Base-by-base conservation (phyloP, 1,284 basidiomycete species). In the Trichosporon faecale region DNA sequence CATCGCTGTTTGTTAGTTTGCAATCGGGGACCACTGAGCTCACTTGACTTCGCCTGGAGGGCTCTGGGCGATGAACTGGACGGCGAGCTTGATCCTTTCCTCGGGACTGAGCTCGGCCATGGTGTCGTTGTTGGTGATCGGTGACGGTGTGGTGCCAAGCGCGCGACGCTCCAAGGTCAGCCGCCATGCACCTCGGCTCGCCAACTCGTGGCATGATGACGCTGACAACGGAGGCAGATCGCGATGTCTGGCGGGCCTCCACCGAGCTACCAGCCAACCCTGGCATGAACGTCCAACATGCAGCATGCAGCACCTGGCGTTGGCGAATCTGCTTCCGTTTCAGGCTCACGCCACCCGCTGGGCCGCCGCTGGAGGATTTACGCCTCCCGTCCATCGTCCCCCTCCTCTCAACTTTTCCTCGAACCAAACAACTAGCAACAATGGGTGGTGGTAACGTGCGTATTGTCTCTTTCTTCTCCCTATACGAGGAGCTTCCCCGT, bases 11-110 rank as follows among this genome's bases (percentile, higher is more conserved):
- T 8, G 66, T 76, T 66, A 77, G 75, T 68, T 66, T 2, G 44
- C 31, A 23, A 7, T 21, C 33, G 16, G 49, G 14, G 7, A 4
- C 18, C 8, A 0, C n/a, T n/a, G n/a, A 21, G 75, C 80, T 75
- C 71, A 82, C 81, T 95, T 96, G 76, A 96, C 94, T 85, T 98
- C 92, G 67, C 95, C 95, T 0, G 95, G 95, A 14, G 95, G 95
- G 0, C 92, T 89, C 81, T 96, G 94, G 1, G 93, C 86, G 37
- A 98, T 86, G 77, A 97, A 93, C 66, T 85, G 85, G 18, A 91
- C 89, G 8, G 91, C 94, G 12, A 80, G 74, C 71, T 79, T 78
- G 71, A 78, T 76, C 68, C 78, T 78, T 16, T 83, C 76, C 40
- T 83, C 77, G 14, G 76, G 23, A 14, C 73, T 74, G 35, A 82